Base-by-base conservation (phyloP, 805 yeast species). In the Saccharomyces kudriavzevii region DNA sequence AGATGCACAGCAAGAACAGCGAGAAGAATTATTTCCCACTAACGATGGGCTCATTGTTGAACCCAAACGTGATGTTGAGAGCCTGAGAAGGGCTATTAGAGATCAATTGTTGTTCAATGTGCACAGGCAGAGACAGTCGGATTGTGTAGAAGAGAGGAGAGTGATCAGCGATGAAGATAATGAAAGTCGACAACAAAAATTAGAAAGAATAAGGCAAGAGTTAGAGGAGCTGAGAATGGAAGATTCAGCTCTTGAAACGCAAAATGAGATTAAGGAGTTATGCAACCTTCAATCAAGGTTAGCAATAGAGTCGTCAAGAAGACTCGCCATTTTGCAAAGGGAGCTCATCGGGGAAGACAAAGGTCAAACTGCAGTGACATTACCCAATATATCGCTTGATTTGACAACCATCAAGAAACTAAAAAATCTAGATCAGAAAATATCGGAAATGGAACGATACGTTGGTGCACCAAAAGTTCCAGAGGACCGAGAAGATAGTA, bases 371-470 rank as follows among this genome's bases (percentile, higher is more conserved):
- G 8, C 11, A 22, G 22, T 20, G 24, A 35, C 4, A 20, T 17
- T 35, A 9, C 43, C 43, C 1, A 20, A 35, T 17, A 35, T 35
- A 35, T n/a, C 13, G 8, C 43, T 35, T 17, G 43, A 35, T 35
- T 17, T 9, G 24, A 22, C 14, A 5, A 40, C 27, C 24, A 20
- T 50, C 30, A 56, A 54, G 14, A 53, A 48, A 6, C 14, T 60
- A 5, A 40, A 56, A 43, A 49, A 11, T 3, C 47, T 61, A 8
- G 63, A 64, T 26, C 40, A 53, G 24, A 64, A 60, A 28, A 47
- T 68, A 3, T 29, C 55, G 17, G 54, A 55, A n/a, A 40, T 70
- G 14, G 66, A 63, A 28, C 54, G 54, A 3, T 40, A 52, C 4
- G 49, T 65, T 4, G 60, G 60, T 8, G 30, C n/a, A 6, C 31